Percentiles rank a stretch among this genome's conserved stretches.
These are phyloP conservation scores for Neoboletus brunneissimus DNA, from an alignment of 768 basidiomycete species.

Conservation along the genomic window DNA sequence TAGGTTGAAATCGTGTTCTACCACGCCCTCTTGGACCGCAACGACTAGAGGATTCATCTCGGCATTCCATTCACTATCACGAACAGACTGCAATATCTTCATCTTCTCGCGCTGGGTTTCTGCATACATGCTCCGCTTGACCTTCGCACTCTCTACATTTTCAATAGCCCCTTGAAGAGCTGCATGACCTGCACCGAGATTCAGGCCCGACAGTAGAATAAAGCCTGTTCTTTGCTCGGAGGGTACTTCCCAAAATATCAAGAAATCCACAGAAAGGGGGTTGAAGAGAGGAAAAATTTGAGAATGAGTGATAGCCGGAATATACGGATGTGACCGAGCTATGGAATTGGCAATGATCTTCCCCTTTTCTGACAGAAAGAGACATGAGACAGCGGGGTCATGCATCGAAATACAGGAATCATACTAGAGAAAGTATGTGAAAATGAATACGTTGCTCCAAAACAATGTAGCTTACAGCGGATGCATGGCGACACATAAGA, in stretches of 20 bases:
- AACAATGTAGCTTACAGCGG: slow-evolving; percentile 37
- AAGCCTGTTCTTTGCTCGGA: slow-evolving; percentile 60
- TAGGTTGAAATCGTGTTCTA: slow-evolving; percentile 61
- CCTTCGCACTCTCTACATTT: slow-evolving; percentile 58
- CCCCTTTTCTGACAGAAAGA: slow-evolving; percentile 53
- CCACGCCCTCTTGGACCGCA: slow-evolving; percentile 41
- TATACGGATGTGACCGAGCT: slow-evolving; percentile 48
- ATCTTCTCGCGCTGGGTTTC: slow-evolving; percentile 77
- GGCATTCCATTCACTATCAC: slow-evolving; percentile 68
- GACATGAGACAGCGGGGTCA: slow-evolving; percentile 31
- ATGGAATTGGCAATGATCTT: slow-evolving; percentile 38
- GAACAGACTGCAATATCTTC: slow-evolving; percentile 64
- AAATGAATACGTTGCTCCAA: not conserved
- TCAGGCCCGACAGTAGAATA: slow-evolving; percentile 53
- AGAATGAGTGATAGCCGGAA: slow-evolving; percentile 50
- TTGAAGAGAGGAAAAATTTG: slow-evolving; percentile 79
- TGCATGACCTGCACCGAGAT: slow-evolving; percentile 68
- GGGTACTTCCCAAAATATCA: slow-evolving; percentile 75
- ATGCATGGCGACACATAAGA: slow-evolving; percentile 48
- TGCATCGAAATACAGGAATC: slow-evolving; percentile 16
- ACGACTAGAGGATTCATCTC: slow-evolving; percentile 76
- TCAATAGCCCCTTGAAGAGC: slow-evolving; percentile 59
- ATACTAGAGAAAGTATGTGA: slow-evolving; percentile 8
- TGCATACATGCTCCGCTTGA: slow-evolving; percentile 84
- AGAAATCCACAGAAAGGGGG: slow-evolving; percentile 66